Evolutionary conservation across 179 eudicot genomes (phyloP), one percentile per base, ranked within the genome.

Genomic region (Beta macrorhiza): DNA sequence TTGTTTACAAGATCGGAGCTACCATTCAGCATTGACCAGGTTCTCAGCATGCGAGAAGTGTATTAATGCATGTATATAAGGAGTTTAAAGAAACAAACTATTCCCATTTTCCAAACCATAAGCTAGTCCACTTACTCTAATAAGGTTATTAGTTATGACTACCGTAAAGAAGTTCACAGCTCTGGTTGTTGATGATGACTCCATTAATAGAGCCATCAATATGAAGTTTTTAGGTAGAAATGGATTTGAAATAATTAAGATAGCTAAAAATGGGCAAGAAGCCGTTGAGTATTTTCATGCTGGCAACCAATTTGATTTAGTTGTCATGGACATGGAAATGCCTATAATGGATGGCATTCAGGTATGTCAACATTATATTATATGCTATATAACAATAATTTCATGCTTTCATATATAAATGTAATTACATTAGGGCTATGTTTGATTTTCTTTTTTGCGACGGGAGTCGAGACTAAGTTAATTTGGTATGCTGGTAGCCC

Each of bases 291-390:
- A 32, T 22, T 72, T 71, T 45, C 71, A 62, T 49, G 57, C 44
- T 29, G 82, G 82, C 13, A 3, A 72, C 47, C 11, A 49, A 6
- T 72, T 61, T 73, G 82, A 80, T 37, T 12, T 80, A 19, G 78
- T 80, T 8, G 22, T 80, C 4, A 63, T 80, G 82, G 82, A 80
- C 78, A 73, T 62, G 78, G 72, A 73, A 32, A 72, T 80, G 82
- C 78, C 82, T 0, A 51, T 63, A 29, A 73, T 80, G 82, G 70
- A 63, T 73, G 82, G 78, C 1, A 16, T 49, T 51, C 52, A 73
- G 71, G 82, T 80, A 80, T 7, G 6, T 14, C 68, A 61, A n/a
- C 20, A 5, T 37, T 37, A 37, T 37, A 37, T 37, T 37, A 37
- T 37, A 5, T 58, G n/a, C 6, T 25, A 58, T 15, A 1, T 2